These are phyloP conservation scores for Fusarium pseudograminearum DNA, from an alignment of 2,329 filamentous ascomycete species.

Conservation along the genomic window DNA sequence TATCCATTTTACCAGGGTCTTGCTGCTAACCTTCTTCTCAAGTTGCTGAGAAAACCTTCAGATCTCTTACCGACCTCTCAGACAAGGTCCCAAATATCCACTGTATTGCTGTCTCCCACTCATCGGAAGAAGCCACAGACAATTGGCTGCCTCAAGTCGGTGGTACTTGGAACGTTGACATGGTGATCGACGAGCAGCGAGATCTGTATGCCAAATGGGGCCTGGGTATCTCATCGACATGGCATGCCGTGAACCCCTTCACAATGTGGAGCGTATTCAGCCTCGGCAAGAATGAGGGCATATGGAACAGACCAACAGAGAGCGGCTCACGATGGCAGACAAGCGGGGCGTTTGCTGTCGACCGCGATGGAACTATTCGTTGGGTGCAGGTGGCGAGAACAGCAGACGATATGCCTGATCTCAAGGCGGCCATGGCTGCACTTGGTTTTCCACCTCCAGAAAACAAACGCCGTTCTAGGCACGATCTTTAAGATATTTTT, in stretches of 20 bases:
- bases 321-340: constrained; percentile 78
- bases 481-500: not conserved
- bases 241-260: constrained; percentile 71
- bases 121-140: constrained; percentile 63
- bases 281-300: constrained; percentile 71
- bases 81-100: constrained; percentile 61
- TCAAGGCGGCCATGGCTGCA: constrained; percentile 47
- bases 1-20: not conserved
- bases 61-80: constrained; percentile 64
- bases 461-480: constrained; percentile 7
- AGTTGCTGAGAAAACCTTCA: constrained; percentile 78
- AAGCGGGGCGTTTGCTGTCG: constrained; percentile 70
- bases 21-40: not conserved
- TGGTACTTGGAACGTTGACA: constrained; percentile 67
- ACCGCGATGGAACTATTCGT: constrained; percentile 48
- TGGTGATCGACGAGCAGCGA: constrained; percentile 71
- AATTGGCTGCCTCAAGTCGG: constrained; percentile 68
- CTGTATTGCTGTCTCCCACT: constrained; percentile 74
- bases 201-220: constrained; percentile 75
- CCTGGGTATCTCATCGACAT: constrained; percentile 69
- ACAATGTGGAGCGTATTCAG: constrained; percentile 69
- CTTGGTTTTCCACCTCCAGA: constrained; percentile 39
- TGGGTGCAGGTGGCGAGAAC: constrained; percentile 50
- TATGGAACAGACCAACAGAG: constrained; percentile 74
- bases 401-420: constrained; percentile 51